Conservation (phyloP, 1,284 basidiomycete genomes). For the Cutaneotrichosporon cyanovorans region DNA sequence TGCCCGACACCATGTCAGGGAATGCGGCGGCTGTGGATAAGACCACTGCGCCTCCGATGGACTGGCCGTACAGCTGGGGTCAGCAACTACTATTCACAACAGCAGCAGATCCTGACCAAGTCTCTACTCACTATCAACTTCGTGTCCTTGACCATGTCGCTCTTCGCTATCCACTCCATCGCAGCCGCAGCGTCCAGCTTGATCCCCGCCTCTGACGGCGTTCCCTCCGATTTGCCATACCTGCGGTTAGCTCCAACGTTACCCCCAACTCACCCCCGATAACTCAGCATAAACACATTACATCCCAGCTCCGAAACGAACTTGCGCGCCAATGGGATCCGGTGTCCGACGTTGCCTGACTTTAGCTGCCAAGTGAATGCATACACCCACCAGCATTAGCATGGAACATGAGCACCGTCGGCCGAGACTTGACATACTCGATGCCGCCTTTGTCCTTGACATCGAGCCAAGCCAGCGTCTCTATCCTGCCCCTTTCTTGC, state of each 20-base stretch:
- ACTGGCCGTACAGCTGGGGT: slow-evolving; percentile 71
- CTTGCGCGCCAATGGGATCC: slow-evolving; percentile 78
- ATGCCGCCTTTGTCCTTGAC: slow-evolving; percentile 21
- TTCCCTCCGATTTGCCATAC: slow-evolving; percentile 75
- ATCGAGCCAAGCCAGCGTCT: slow-evolving; percentile 24
- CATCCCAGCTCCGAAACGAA: slow-evolving; percentile 73
- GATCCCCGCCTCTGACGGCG: slow-evolving; percentile 72
- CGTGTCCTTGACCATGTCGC: slow-evolving; percentile 62
- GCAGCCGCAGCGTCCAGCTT: slow-evolving; percentile 68
- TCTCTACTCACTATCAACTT: slow-evolving; percentile 30
- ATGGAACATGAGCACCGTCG: slow-evolving; percentile 83
- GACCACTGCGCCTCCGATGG: slow-evolving; percentile 90
- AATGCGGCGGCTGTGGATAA: slow-evolving; percentile 80
- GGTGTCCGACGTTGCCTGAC: slow-evolving; percentile 55
- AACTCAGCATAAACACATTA: slow-evolving; percentile 45
- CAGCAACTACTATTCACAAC: too few species aligned
- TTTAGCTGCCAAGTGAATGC: slow-evolving; percentile 32
- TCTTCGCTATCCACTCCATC: slow-evolving; percentile 66
- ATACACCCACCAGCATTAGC: slow-evolving; percentile 76
- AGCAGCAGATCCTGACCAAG: too few species aligned
- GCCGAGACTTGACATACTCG: slow-evolving; percentile 61
- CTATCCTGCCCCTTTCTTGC: slow-evolving; percentile 17
- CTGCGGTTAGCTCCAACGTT: slow-evolving; percentile 27
- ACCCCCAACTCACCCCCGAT: slow-evolving; percentile 29
- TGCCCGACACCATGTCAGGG: slow-evolving; percentile 54